Percentiles rank a stretch among this genome's conserved stretches.
Evolutionary conservation across 2,329 filamentous ascomycete genomes (phyloP).

Genomic region (Aspergillus calidoustus): DNA sequence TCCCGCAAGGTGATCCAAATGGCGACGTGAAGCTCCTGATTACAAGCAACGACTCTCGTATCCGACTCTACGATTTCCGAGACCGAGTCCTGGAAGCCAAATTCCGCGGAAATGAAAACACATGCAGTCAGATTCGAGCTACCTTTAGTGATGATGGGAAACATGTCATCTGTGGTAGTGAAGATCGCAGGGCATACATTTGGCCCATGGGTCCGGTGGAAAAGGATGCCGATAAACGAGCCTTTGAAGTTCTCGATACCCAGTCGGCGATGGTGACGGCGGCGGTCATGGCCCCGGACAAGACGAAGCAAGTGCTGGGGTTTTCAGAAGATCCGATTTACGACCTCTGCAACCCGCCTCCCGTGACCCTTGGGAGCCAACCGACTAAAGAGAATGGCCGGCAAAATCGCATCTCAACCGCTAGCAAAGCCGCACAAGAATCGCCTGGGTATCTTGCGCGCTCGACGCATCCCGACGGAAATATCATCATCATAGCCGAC

Average conservation of each 20-base stretch:
- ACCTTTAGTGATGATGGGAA: constrained; percentile 83
- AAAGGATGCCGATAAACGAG: constrained; percentile 76
- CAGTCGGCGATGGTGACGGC: constrained; percentile 87
- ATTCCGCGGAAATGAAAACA: constrained; percentile 88
- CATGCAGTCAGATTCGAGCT: constrained; percentile 86
- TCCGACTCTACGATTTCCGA: constrained; percentile 85
- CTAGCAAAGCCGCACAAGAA: constrained; percentile 61
- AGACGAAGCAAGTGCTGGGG: constrained; percentile 76
- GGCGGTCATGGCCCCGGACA: constrained; percentile 81
- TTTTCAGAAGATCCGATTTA: constrained; percentile 91
- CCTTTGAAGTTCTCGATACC: constrained; percentile 88
- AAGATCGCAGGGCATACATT: constrained; percentile 87
- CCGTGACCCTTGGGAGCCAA: constrained; percentile 76
- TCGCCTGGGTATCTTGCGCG: constrained; percentile 78
- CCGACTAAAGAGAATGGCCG: constrained; percentile 36
- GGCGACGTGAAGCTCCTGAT: constrained; percentile 82
- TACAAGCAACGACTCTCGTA: constrained; percentile 91
- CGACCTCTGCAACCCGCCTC: constrained; percentile 93
- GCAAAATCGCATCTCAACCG: constrained; percentile 32
- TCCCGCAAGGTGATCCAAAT: constrained; percentile 60
- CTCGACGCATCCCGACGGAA: constrained; percentile 75
- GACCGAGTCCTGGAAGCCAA: constrained; percentile 87
- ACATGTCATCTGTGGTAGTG: constrained; percentile 90
- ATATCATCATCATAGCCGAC: constrained; percentile 91
- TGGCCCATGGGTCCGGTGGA: constrained; percentile 73